Percentiles rank a stretch among this genome's conserved stretches.
Evolutionary conservation across 2,329 filamentous ascomycete genomes (phyloP).

Genomic region (Ophiostoma perfectum): DNA sequence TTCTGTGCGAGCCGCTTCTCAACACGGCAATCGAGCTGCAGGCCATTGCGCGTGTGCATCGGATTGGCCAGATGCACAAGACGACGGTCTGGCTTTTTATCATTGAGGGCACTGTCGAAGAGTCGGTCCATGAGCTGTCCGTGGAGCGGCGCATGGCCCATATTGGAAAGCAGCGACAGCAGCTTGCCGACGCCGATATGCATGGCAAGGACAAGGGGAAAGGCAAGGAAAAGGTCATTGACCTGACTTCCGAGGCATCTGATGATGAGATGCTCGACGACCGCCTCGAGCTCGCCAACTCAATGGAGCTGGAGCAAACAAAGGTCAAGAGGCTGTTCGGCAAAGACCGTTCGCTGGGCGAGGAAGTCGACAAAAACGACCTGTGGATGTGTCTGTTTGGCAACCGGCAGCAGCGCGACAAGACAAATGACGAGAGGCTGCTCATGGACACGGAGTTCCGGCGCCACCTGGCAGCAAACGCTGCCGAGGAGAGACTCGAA

Average conservation of each 20-base stretch:
- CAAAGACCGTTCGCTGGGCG: conserved; percentile 65
- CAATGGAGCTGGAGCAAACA: conserved; percentile 71
- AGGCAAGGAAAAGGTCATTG: conserved; percentile 29
- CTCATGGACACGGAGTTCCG: conserved; percentile 25
- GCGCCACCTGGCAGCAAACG: conserved; percentile 43
- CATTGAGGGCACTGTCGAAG: conserved; percentile 83
- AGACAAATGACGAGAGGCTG: conserved; percentile 13
- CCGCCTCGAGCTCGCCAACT: conserved; percentile 75
- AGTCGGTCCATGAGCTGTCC: conserved; percentile 83
- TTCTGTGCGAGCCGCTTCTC: conserved; percentile 87
- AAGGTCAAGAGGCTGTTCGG: conserved; percentile 64
- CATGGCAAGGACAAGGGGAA: conserved; percentile 28
- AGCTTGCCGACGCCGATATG: conserved; percentile 22
- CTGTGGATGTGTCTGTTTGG: conserved; percentile 89
- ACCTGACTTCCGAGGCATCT: neutral
- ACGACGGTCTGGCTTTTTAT: conserved; percentile 97
- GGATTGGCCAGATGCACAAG: conserved; percentile 81
- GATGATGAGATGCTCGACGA: conserved; percentile 44
- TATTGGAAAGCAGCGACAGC: conserved; percentile 45
- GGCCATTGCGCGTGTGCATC: conserved; percentile 88
- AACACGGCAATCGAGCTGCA: conserved; percentile 93
- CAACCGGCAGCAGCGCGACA: conserved; percentile 33
- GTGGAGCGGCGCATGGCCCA: conserved; percentile 74
- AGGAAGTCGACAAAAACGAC: conserved; percentile 71
- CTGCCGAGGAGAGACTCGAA: conserved; percentile 34